phyloP scores from a whole-genome alignment of 495 filamentous ascomycete species.

The Ascobolus immersus region DNA sequence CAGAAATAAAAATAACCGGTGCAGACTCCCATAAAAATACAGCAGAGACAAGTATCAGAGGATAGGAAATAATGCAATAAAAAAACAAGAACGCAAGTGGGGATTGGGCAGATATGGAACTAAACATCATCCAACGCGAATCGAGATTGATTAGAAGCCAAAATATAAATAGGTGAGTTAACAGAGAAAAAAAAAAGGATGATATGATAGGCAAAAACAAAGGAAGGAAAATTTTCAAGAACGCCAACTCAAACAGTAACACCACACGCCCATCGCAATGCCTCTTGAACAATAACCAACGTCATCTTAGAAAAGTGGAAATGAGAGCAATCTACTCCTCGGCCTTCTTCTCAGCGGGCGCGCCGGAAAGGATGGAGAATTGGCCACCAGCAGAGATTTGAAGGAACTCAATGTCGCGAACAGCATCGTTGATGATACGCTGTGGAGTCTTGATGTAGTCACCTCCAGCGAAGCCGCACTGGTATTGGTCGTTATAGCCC shows the following conservation, averaged over 20 bases:
- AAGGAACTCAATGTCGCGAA: conserved; percentile 30
- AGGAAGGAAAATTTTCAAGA: background rate
- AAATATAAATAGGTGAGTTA: too few species aligned
- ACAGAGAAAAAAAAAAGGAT: background rate
- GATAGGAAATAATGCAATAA: too few species aligned
- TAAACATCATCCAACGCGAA: too few species aligned
- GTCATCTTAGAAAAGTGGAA: background rate
- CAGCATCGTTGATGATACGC: conserved; percentile 35
- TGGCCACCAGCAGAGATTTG: conserved; percentile 39
- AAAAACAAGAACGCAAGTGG: too few species aligned
- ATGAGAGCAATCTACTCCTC: background rate
- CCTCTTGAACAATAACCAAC: background rate
- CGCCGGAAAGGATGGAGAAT: conserved; percentile 32
- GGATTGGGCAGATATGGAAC: too few species aligned
- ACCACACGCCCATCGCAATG: background rate
- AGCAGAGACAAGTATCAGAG: too few species aligned
- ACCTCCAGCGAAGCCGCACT: conserved; percentile 32
- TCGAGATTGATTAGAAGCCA: too few species aligned
- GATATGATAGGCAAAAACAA: background rate
- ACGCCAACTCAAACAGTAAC: background rate
- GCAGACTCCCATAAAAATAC: too few species aligned
- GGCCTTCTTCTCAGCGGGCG: conserved; percentile 4
- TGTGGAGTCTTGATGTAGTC: conserved; percentile 34
- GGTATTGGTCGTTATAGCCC: conserved; percentile 42
- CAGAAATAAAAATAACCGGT: too few species aligned